These are phyloP conservation scores for Dorcoceras hygrometricum DNA, from an alignment of 257 asterid genomes.

Conservation along the genomic window DNA sequence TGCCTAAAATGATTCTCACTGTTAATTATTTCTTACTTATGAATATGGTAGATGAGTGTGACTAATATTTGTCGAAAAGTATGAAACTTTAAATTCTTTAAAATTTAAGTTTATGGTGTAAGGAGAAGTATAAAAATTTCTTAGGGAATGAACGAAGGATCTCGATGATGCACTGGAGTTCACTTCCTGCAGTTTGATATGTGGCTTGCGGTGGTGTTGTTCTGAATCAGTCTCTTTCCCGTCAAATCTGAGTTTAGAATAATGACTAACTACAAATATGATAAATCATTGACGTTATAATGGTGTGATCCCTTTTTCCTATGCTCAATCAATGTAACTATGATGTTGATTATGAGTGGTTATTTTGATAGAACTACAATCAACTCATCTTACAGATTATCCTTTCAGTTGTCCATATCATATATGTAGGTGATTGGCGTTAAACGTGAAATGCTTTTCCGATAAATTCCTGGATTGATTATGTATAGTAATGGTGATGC, in stretches of 20 bases:
- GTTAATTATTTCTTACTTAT: constrained; percentile 19
- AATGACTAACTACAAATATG: background rate
- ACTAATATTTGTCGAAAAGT: constrained; percentile 3
- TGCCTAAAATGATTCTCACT: constrained; percentile 16
- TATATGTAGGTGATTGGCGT: background rate
- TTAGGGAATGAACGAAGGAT: background rate
- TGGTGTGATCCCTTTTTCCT: background rate
- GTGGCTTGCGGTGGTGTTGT: background rate
- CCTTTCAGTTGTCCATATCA: background rate
- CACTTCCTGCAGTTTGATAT: background rate
- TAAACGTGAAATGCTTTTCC: constrained; percentile 22
- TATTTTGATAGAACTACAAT: background rate
- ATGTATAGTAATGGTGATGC: constrained; percentile 36
- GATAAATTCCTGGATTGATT: background rate
- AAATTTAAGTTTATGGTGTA: constrained; percentile 12
- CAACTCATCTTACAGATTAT: constrained; percentile 7
- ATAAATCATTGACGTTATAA: no score
- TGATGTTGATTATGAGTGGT: background rate
- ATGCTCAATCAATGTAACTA: background rate
- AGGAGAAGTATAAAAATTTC: background rate
- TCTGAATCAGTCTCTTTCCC: background rate
- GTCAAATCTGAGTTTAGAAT: background rate
- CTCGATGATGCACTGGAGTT: background rate
- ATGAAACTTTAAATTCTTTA: constrained; percentile 4
- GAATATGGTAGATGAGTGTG: constrained; percentile 18